phyloP scores from a whole-genome alignment of 176 grass and related monocot genomes.

The Cocos nucifera region DNA sequence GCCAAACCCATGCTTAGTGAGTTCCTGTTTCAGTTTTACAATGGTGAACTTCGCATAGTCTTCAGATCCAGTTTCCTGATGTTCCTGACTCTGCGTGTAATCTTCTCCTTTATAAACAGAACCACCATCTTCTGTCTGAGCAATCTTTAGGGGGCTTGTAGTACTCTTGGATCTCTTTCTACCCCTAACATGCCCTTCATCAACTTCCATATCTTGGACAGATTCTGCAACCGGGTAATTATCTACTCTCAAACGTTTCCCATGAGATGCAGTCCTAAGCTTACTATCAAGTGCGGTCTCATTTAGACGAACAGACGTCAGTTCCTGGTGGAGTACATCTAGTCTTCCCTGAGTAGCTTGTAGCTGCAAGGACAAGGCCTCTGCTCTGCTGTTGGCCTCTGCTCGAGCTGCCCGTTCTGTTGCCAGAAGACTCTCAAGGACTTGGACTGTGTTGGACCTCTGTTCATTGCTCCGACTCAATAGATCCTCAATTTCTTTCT shows the following conservation, averaged over 20 bases:
- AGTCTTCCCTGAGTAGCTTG: conserved; percentile 79
- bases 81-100: conserved; percentile 22
- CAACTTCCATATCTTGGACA: conserved; percentile 39
- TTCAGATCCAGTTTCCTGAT: conserved; percentile 31
- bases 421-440: conserved; percentile 52
- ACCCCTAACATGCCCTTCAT: conserved; percentile 30
- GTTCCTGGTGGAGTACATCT: conserved; percentile 72
- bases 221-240: conserved; percentile 36
- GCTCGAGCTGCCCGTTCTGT: conserved; percentile 56
- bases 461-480: conserved; percentile 60
- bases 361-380: conserved; percentile 58
- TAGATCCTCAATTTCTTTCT: conserved; percentile 61
- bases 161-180: conserved; percentile 59
- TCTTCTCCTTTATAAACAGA: conserved; percentile 45
- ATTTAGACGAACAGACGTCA: conserved; percentile 54
- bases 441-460: conserved; percentile 62
- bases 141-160: conserved; percentile 27
- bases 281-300: conserved; percentile 66
- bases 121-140: conserved; percentile 42
- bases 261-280: conserved; percentile 34
- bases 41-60: conserved; percentile 51
- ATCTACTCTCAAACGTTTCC: conserved; percentile 45
- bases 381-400: conserved; percentile 57
- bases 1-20: conserved; percentile 54
- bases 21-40: conserved; percentile 53